Conservation (phyloP, 2,329 filamentous ascomycete species). For the Colletotrichum falcatum region DNA sequence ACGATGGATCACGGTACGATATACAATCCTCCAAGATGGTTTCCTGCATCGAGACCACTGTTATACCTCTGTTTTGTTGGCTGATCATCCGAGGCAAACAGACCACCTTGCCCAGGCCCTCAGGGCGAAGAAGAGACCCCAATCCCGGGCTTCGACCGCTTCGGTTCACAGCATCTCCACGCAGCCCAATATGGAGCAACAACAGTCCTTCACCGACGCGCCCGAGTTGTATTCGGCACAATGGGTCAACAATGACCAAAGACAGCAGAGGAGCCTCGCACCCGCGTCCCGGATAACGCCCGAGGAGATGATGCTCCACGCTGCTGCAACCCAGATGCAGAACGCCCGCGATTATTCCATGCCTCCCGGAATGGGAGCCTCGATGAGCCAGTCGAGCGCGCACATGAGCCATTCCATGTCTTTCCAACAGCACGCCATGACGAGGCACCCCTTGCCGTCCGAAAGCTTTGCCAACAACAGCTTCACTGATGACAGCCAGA, state of each 20-base stretch:
- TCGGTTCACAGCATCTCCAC: slow-evolving; percentile 67
- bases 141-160: slow-evolving; percentile 67
- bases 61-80: slow-evolving; percentile 44
- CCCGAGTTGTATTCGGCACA: slow-evolving; percentile 60
- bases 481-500: slow-evolving; percentile 71
- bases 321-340: slow-evolving; percentile 65
- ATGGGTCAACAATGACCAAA: slow-evolving; percentile 62
- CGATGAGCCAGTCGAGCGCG: slow-evolving; percentile 48
- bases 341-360: slow-evolving; percentile 61
- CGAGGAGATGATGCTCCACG: slow-evolving; percentile 71
- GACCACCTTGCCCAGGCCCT: slow-evolving; percentile 49
- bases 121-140: slow-evolving; percentile 63
- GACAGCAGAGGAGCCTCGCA: slow-evolving; percentile 58
- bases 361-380: slow-evolving; percentile 62
- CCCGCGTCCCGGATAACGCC: slow-evolving; percentile 62
- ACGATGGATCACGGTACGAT: slow-evolving; percentile 41
- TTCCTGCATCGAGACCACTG: slow-evolving; percentile 6
- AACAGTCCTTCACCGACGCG: slow-evolving; percentile 54
- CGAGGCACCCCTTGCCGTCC: slow-evolving; percentile 64
- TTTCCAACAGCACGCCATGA: slow-evolving; percentile 53
- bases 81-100: slow-evolving; percentile 43
- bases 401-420: slow-evolving; percentile 44
- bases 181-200: slow-evolving; percentile 64
- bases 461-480: slow-evolving; percentile 67
- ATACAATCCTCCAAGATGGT: neutral